phyloP scores from a whole-genome alignment of 768 basidiomycete genomes.

The Candolleomyces eurysporus region DNA sequence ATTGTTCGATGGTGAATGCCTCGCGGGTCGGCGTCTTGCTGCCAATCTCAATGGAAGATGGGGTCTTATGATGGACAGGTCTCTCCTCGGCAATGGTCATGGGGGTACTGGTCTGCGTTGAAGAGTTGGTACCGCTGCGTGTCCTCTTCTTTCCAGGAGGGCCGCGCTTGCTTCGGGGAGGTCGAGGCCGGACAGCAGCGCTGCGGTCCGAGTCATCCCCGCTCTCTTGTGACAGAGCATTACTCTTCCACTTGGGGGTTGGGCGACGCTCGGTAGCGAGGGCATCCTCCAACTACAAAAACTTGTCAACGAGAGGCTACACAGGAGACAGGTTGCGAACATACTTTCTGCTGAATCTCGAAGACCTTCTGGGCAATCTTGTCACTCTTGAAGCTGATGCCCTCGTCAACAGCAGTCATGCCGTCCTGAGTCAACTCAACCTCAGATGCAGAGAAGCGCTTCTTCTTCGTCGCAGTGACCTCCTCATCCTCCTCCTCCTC shows the following conservation, averaged over 20 bases:
- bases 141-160: slow-evolving; percentile 38
- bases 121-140: slow-evolving; percentile 65
- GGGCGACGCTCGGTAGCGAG: slow-evolving; percentile 56
- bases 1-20: slow-evolving; percentile 28
- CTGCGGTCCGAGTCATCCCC: slow-evolving; percentile 44
- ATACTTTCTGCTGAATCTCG: slow-evolving; percentile 88
- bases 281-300: slow-evolving; percentile 68
- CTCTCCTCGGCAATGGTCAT: slow-evolving; percentile 18
- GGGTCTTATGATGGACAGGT: slow-evolving; percentile 14
- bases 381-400: slow-evolving; percentile 81
- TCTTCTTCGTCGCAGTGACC: slow-evolving; percentile 52
- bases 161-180: slow-evolving; percentile 32
- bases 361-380: slow-evolving; percentile 85
- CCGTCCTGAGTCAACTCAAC: slow-evolving; percentile 67
- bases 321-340: slow-evolving; percentile 15
- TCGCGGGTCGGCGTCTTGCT: slow-evolving; percentile 40
- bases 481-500: slow-evolving; percentile 55
- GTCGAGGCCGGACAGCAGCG: slow-evolving; percentile 40
- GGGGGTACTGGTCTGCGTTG: slow-evolving; percentile 44
- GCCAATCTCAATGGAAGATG: slow-evolving; percentile 28
- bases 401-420: slow-evolving; percentile 85
- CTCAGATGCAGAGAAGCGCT: slow-evolving; percentile 76
- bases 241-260: slow-evolving; percentile 36
- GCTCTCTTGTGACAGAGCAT: slow-evolving; percentile 42
- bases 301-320: slow-evolving; percentile 5